These are phyloP conservation scores for Carex myosuroides DNA, from an alignment of 176 grass and related monocot genomes.

Conservation along the genomic window DNA sequence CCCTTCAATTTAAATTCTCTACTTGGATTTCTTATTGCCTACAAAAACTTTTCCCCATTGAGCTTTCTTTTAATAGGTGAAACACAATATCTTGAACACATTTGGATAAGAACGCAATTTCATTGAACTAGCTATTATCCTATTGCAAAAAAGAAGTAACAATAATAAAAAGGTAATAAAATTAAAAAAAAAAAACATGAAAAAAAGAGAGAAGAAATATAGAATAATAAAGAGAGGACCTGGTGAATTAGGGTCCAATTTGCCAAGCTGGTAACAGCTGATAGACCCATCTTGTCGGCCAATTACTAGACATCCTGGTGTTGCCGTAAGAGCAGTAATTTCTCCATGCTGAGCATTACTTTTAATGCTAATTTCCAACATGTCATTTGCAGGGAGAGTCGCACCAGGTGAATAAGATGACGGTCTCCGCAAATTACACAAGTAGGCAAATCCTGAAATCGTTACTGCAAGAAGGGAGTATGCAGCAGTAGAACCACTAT, in stretches of 20 bases:
- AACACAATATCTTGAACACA: not conserved
- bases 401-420: constrained; percentile 74
- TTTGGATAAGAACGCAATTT: not conserved
- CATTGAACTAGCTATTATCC: not conserved
- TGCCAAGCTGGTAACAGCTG: constrained; percentile 68
- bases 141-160: not conserved
- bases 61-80: not conserved
- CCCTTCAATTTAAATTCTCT: not conserved
- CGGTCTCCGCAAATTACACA: constrained; percentile 53
- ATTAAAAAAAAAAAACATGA: not conserved
- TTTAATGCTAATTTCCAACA: constrained; percentile 62
- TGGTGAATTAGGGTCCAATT: constrained; percentile 60
- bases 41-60: not conserved
- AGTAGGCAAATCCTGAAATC: constrained; percentile 63
- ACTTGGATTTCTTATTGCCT: not conserved
- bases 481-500: constrained; percentile 30
- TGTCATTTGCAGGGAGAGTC: constrained; percentile 45
- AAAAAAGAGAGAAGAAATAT: not conserved
- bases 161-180: not conserved
- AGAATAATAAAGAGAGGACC: constrained; percentile 40
- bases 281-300: constrained; percentile 80
- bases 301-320: constrained; percentile 55
- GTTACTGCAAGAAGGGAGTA: constrained; percentile 66
- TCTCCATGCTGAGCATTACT: constrained; percentile 45
- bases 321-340: constrained; percentile 66